phyloP scores from a whole-genome alignment of 1,284 basidiomycete genomes.

The Albatrellus sp. region DNA sequence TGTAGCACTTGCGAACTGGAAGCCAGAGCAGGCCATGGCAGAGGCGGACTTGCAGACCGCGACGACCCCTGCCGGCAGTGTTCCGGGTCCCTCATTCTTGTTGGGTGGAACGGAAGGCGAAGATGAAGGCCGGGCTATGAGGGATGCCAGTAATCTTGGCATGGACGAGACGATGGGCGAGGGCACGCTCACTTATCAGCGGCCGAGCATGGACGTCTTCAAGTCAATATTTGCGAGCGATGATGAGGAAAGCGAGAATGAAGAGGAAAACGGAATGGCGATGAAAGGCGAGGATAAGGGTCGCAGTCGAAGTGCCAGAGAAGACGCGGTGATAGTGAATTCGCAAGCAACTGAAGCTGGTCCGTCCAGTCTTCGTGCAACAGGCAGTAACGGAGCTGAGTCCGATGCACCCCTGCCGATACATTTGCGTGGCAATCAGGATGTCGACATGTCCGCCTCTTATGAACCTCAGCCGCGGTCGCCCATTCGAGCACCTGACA shows the following conservation, averaged over 20 bases:
- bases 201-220: constrained; percentile 87
- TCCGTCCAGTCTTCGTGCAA: background rate
- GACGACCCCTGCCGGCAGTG: background rate
- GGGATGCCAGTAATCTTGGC: constrained; percentile 70
- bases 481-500: constrained; percentile 1
- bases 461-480: constrained; percentile 11
- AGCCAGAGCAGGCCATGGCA: constrained; percentile 12
- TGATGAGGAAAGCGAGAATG: constrained; percentile 68
- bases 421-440: constrained; percentile 7
- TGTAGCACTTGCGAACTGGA: constrained; percentile 1
- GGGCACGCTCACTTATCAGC: constrained; percentile 78
- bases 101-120: constrained; percentile 4
- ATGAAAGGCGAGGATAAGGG: constrained; percentile 39
- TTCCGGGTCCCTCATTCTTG: constrained; percentile 10
- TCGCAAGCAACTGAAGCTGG: constrained; percentile 1
- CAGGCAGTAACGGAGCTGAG: constrained; percentile 2
- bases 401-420: constrained; percentile 4
- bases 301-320: background rate
- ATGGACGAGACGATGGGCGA: constrained; percentile 76
- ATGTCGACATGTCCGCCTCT: background rate
- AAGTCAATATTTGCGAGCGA: constrained; percentile 92
- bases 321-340: constrained; percentile 13
- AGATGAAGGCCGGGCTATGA: constrained; percentile 19
- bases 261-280: constrained; percentile 24
- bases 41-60: constrained; percentile 10